Conservation (phyloP, 768 basidiomycete genomes). For the Podaxis sp. region DNA sequence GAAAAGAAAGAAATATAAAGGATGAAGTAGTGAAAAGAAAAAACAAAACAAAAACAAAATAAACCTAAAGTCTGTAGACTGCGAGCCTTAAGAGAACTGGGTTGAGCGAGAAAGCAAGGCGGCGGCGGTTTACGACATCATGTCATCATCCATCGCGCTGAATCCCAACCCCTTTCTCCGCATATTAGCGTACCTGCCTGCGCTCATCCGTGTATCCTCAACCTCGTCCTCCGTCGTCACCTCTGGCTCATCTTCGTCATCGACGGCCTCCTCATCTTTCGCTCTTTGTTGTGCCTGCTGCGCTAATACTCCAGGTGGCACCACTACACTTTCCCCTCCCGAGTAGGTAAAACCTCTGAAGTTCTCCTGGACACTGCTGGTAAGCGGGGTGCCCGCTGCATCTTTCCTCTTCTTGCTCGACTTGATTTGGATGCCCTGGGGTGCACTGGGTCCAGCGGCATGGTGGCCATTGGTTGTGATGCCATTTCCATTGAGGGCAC, state of each 20-base stretch:
- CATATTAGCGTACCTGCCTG: constrained; percentile 68
- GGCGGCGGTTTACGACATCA: constrained; percentile 27
- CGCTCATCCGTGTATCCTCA: constrained; percentile 61
- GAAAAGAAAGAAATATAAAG: too few relatives aligned
- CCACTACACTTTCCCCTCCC: constrained; percentile 66
- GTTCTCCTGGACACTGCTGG: constrained; percentile 93
- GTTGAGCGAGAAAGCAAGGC: background rate
- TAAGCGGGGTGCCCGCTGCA: constrained; percentile 67
- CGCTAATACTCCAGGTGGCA: constrained; percentile 23
- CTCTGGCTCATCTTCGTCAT: constrained; percentile 49
- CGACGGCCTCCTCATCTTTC: constrained; percentile 57
- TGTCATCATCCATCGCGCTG: constrained; percentile 42
- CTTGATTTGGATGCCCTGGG: constrained; percentile 53
- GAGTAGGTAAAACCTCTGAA: constrained; percentile 93
- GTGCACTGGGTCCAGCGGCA: constrained; percentile 20
- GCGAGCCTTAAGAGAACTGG: background rate
- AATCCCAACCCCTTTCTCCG: constrained; percentile 48
- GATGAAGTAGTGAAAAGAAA: background rate
- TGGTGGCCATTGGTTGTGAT: constrained; percentile 16
- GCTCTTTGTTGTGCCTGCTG: constrained; percentile 20
- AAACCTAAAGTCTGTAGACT: background rate
- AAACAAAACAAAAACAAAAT: constrained; percentile 1
- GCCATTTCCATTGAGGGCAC: constrained; percentile 6
- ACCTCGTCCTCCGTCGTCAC: constrained; percentile 76
- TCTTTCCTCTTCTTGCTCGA: constrained; percentile 40